A percentile compares a stretch with the other conserved stretches of the same genome.
Evolutionary conservation across 2,329 filamentous ascomycete genomes (phyloP).

Genomic region (Pseudocercospora crystallina): DNA sequence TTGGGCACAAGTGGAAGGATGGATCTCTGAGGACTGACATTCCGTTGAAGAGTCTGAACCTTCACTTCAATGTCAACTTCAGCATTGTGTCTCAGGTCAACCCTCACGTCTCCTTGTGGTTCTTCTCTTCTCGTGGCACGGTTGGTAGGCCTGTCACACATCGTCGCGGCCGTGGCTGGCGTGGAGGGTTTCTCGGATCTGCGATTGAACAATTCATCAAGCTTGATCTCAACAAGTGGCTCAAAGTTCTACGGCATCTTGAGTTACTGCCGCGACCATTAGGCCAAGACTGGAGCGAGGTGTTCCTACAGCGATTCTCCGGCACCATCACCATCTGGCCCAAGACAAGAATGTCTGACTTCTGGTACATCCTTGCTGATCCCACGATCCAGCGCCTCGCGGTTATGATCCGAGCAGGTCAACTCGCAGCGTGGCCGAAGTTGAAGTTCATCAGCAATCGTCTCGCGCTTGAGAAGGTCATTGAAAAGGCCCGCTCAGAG

Average conservation of each 20-base stretch:
- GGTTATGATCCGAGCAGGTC: slow-evolving; percentile 85
- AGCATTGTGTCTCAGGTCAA: slow-evolving; percentile 87
- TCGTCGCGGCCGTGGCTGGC: slow-evolving; percentile 88
- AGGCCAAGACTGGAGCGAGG: slow-evolving; percentile 93
- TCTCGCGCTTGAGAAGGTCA: slow-evolving; percentile 74
- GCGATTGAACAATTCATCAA: slow-evolving; percentile 94
- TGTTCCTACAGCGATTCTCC: slow-evolving; percentile 93
- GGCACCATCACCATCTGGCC: slow-evolving; percentile 98
- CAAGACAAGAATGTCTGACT: slow-evolving; percentile 74
- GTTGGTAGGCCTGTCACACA: slow-evolving; percentile 94
- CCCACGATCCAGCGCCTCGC: slow-evolving; percentile 73
- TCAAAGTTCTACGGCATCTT: slow-evolving; percentile 88
- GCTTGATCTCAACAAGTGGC: slow-evolving; percentile 95
- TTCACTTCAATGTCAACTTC: slow-evolving; percentile 98
- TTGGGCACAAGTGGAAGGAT: slow-evolving; percentile 99
- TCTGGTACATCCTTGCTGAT: slow-evolving; percentile 81
- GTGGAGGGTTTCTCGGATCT: slow-evolving; percentile 89
- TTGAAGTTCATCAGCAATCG: slow-evolving; percentile 88
- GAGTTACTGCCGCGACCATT: slow-evolving; percentile 87
- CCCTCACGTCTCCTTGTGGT: slow-evolving; percentile 97
- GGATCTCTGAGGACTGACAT: slow-evolving; percentile 93
- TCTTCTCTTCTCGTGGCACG: slow-evolving; percentile 90
- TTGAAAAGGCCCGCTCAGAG: slow-evolving; percentile 56
- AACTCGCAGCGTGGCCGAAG: slow-evolving; percentile 86
- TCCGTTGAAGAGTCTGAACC: slow-evolving; percentile 86